Percentiles rank a stretch among this genome's conserved stretches.
Evolutionary conservation across 1,284 basidiomycete genomes (phyloP).

Genomic region (Boletus mariae): DNA sequence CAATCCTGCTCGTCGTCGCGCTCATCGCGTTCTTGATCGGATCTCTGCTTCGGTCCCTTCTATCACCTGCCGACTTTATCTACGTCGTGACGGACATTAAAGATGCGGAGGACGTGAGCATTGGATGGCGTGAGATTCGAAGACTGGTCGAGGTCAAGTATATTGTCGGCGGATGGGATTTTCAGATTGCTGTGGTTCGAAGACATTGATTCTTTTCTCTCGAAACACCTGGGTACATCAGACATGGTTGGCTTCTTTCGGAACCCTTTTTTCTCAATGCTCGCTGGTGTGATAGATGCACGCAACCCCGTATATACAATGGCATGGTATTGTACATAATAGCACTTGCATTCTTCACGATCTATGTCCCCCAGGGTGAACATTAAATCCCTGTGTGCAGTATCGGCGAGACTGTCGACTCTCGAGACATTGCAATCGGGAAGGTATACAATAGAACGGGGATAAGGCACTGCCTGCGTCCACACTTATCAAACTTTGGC

Average conservation of each 20-base stretch:
- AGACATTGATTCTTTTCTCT: conserved; percentile 44
- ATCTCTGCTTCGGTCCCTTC: conserved; percentile 80
- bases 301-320: neutral
- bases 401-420: too few species aligned
- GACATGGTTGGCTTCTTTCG: neutral
- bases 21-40: conserved; percentile 90
- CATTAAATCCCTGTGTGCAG: too few species aligned
- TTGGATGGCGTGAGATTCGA: conserved; percentile 80
- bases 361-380: too few species aligned
- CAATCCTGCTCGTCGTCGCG: conserved; percentile 72
- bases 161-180: conserved; percentile 74
- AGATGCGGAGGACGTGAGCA: conserved; percentile 47
- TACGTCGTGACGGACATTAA: conserved; percentile 61
- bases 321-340: too few species aligned
- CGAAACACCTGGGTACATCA: neutral
- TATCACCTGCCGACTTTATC: conserved; percentile 91
- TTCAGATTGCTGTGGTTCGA: conserved; percentile 75
- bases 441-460: too few species aligned
- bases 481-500: too few species aligned
- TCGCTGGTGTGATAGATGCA: neutral
- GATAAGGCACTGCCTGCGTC: too few species aligned
- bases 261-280: neutral
- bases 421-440: too few species aligned
- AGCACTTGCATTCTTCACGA: neutral
- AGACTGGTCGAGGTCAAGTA: conserved; percentile 78